Conservation (phyloP, 1,284 basidiomycete genomes). For the Pascua guehoae region DNA sequence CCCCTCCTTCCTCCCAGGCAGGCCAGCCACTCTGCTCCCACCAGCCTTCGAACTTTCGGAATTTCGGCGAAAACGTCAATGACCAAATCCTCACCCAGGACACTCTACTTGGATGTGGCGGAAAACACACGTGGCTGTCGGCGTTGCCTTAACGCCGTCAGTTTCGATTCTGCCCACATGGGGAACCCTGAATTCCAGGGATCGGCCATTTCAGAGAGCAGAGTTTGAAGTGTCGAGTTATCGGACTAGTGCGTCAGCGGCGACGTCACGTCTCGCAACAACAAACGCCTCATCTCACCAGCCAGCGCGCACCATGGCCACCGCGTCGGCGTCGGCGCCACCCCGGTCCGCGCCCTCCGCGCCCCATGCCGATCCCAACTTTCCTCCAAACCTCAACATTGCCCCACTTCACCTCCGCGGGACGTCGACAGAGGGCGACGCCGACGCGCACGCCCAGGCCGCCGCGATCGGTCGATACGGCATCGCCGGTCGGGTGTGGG, state of each 20-base stretch:
- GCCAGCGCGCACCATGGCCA: not conserved
- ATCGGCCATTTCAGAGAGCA: too few species aligned
- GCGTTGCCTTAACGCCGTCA: too few species aligned
- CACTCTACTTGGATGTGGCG: not conserved
- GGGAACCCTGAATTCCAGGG: too few species aligned
- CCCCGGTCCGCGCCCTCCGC: not conserved
- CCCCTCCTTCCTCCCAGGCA: too few species aligned
- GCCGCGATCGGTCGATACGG: conserved; percentile 41
- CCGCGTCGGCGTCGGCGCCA: too few species aligned
- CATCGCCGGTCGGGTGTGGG: conserved; percentile 48
- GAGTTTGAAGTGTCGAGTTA: too few species aligned
- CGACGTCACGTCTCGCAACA: not conserved
- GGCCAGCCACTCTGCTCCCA: too few species aligned
- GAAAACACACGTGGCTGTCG: not conserved
- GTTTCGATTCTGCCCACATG: too few species aligned
- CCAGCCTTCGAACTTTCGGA: not conserved
- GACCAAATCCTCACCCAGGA: not conserved
- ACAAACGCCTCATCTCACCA: not conserved
- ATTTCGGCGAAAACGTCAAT: not conserved
- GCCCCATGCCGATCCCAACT: conserved; percentile 39
- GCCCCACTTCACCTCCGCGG: conserved; percentile 24
- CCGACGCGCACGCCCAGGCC: conserved; percentile 25
- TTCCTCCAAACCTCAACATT: conserved; percentile 44
- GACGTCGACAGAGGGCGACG: conserved; percentile 8
- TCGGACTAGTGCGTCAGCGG: not conserved